Percentiles rank a stretch among this genome's conserved stretches.
These are phyloP conservation scores for Beauveria sp. DNA, from an alignment of 2,329 filamentous ascomycete genomes.

Conservation along the genomic window DNA sequence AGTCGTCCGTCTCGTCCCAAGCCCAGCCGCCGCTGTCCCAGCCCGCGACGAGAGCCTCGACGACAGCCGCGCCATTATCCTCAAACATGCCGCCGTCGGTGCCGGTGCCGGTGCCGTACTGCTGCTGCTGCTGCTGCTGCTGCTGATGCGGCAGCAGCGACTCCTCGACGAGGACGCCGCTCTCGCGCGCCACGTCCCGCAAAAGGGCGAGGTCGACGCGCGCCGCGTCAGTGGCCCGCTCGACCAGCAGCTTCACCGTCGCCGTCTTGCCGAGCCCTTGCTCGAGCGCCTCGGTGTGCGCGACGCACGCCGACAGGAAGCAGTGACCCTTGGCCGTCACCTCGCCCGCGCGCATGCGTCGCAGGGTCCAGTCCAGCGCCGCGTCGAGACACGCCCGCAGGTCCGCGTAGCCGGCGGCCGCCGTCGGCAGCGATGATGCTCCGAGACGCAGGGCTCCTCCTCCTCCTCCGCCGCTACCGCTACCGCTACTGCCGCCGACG, in stretches of 20 bases:
- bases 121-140: not conserved
- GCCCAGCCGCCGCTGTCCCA: slow-evolving; percentile 9
- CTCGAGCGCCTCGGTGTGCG: slow-evolving; percentile 29
- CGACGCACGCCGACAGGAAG: slow-evolving; percentile 24
- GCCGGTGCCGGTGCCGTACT: too few relatives aligned
- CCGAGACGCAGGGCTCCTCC: too few relatives aligned
- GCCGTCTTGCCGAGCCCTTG: slow-evolving; percentile 21
- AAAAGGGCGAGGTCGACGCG: slow-evolving; percentile 25
- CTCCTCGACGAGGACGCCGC: slow-evolving; percentile 15
- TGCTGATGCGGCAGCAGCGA: not conserved
- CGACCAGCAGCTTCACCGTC: slow-evolving; percentile 24
- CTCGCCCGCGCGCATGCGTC: slow-evolving; percentile 33
- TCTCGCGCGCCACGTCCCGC: slow-evolving; percentile 24
- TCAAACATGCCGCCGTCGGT: too few relatives aligned
- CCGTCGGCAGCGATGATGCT: slow-evolving; percentile 19
- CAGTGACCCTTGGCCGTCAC: slow-evolving; percentile 36
- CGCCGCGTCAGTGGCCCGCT: slow-evolving; percentile 19
- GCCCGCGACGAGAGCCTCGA: slow-evolving; percentile 9
- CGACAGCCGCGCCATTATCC: not conserved
- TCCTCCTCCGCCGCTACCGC: too few relatives aligned
- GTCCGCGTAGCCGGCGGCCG: slow-evolving; percentile 23
- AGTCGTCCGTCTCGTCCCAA: slow-evolving; percentile 11
- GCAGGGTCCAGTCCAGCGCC: slow-evolving; percentile 24
- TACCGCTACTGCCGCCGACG: not conserved
- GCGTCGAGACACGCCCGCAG: slow-evolving; percentile 24